A percentile compares a stretch with the other conserved stretches of the same genome.
phyloP scores from a whole-genome alignment of 1,139 yeast species.

The Wickerhamomyces sp. region DNA sequence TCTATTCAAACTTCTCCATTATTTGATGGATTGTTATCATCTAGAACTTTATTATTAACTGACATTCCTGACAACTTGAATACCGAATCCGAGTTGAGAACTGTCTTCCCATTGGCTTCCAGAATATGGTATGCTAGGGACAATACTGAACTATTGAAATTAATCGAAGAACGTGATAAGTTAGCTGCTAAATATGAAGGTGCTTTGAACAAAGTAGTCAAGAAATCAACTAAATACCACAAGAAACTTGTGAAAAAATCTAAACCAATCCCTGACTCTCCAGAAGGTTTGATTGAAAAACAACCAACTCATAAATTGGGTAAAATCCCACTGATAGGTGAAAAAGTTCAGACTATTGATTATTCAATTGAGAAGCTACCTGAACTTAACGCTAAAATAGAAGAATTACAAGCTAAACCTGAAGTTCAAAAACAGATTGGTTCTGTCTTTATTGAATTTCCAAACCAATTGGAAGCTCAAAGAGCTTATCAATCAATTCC shows the following conservation, averaged over 20 bases:
- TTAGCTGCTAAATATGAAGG: constrained; percentile 55
- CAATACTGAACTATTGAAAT: constrained; percentile 45
- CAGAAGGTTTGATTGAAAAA: constrained; percentile 56
- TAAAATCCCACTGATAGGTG: constrained; percentile 31
- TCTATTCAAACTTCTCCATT: constrained; percentile 66
- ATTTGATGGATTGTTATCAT: constrained; percentile 60
- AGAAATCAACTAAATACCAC: constrained; percentile 53
- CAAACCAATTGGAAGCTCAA: constrained; percentile 67
- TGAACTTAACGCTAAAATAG: constrained; percentile 51
- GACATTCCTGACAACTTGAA: constrained; percentile 49
- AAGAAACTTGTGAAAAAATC: constrained; percentile 55
- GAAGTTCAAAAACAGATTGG: constrained; percentile 43
- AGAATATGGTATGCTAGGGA: constrained; percentile 64
- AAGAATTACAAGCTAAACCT: constrained; percentile 43
- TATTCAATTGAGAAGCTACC: constrained; percentile 54
- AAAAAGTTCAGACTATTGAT: constrained; percentile 59
- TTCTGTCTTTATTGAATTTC: constrained; percentile 67
- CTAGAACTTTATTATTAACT: constrained; percentile 64
- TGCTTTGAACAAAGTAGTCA: constrained; percentile 49
- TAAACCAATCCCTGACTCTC: constrained; percentile 38
- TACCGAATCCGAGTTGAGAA: constrained; percentile 49
- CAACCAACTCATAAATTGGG: constrained; percentile 64
- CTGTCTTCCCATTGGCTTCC: constrained; percentile 56
- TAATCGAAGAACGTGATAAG: constrained; percentile 52
- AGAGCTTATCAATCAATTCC: constrained; percentile 60